Conservation (phyloP, 2,329 filamentous ascomycete genomes). For the Hypoxylon sp. region DNA sequence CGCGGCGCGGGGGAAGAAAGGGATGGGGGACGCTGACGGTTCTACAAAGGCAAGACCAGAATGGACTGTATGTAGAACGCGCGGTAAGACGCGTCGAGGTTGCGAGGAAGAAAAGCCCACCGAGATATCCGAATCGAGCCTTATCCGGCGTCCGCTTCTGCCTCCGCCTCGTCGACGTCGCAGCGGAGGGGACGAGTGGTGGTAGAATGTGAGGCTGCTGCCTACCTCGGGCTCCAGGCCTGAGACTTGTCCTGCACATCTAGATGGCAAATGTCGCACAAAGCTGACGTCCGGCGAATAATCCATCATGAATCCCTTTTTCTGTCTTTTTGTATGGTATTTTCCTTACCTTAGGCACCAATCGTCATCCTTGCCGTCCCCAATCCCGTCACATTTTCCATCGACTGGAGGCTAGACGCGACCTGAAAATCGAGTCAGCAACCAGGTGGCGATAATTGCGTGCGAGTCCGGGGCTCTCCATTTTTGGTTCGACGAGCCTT, state of each 20-base stretch:
- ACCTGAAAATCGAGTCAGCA: constrained; percentile 9
- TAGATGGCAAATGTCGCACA: constrained; percentile 25
- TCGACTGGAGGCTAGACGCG: constrained; percentile 6
- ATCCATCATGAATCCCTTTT: not conserved
- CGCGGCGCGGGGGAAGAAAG: constrained; percentile 11
- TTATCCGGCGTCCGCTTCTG: constrained; percentile 3
- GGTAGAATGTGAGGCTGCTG: constrained; percentile 29
- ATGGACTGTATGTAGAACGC: too few species aligned
- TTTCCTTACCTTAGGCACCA: constrained; percentile 10
- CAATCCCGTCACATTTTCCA: constrained; percentile 10
- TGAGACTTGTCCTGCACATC: constrained; percentile 10
- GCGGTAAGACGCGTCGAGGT: constrained; percentile 14
- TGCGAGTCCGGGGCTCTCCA: constrained; percentile 10
- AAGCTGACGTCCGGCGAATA: constrained; percentile 6
- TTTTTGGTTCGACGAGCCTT: constrained; percentile 20
- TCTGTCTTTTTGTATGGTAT: too few species aligned
- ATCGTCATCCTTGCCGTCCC: constrained; percentile 11
- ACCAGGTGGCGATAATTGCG: constrained; percentile 25
- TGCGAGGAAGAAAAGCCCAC: constrained; percentile 8
- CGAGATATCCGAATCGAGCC: constrained; percentile 16
- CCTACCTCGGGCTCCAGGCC: constrained; percentile 21
- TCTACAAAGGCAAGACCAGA: constrained; percentile 15
- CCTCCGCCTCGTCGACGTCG: constrained; percentile 21
- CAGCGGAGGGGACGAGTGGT: constrained; percentile 1
- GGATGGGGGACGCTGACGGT: constrained; percentile 5